Conservation (phyloP, 1,284 basidiomycete genomes). For the Irpex lacteus region DNA sequence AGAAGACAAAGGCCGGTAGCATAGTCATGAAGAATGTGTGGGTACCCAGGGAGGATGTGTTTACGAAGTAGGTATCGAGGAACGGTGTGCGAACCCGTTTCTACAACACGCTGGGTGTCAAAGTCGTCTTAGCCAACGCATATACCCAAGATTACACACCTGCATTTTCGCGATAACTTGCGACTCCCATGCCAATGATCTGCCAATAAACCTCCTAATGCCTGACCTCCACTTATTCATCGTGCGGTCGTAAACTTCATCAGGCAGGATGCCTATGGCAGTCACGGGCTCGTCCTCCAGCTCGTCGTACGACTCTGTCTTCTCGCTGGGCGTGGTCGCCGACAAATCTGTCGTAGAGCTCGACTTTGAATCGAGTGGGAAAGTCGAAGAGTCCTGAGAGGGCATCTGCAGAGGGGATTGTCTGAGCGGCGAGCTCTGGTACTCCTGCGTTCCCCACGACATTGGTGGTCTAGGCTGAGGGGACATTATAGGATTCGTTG, state of each 20-base stretch:
- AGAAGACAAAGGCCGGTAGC: conserved; percentile 86
- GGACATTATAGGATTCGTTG: neutral
- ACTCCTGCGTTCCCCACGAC: neutral
- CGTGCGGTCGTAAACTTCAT: conserved; percentile 63
- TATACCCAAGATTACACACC: conserved; percentile 35
- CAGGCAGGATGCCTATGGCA: conserved; percentile 33
- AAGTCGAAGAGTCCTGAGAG: conserved; percentile 1
- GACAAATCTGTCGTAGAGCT: neutral
- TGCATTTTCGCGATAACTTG: conserved; percentile 70
- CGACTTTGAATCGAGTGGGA: neutral
- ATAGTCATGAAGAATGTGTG: conserved; percentile 96
- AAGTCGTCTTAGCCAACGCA: neutral
- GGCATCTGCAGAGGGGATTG: neutral
- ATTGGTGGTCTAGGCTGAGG: neutral
- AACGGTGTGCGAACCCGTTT: conserved; percentile 60
- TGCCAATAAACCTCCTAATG: conserved; percentile 60
- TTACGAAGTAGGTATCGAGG: conserved; percentile 88
- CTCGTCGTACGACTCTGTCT: conserved; percentile 7
- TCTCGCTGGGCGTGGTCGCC: conserved; percentile 4
- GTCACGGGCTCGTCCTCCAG: conserved; percentile 17
- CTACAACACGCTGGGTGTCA: conserved; percentile 32
- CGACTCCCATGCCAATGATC: conserved; percentile 63
- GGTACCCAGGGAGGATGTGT: conserved; percentile 85
- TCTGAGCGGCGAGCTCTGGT: neutral
- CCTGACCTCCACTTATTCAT: conserved; percentile 69